Percentiles rank a stretch among this genome's conserved stretches.
Evolutionary conservation across 208 protist genomes (phyloP).

Genomic region (Leishmania major): DNA sequence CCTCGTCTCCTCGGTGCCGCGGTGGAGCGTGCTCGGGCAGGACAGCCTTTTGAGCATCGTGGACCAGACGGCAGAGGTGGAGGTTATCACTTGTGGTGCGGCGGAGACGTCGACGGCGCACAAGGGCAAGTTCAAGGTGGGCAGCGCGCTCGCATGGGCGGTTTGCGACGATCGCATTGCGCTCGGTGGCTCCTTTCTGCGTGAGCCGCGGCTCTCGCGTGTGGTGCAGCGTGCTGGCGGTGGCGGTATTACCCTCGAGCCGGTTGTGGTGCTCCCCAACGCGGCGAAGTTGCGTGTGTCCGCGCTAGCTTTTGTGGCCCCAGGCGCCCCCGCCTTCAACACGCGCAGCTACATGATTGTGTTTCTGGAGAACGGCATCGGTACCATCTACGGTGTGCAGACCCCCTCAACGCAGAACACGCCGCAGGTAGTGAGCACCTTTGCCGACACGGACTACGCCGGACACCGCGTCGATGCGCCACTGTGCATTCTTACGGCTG

Average conservation of each 20-base stretch:
- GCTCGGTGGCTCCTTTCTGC: slow-evolving; percentile 79
- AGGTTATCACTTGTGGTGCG: slow-evolving; percentile 47
- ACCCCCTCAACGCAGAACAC: slow-evolving; percentile 32
- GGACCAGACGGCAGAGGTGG: slow-evolving; percentile 62
- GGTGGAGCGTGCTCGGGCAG: slow-evolving; percentile 42
- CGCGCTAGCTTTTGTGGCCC: slow-evolving; percentile 51
- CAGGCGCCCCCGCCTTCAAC: slow-evolving; percentile 62
- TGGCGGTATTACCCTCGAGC: slow-evolving; percentile 20
- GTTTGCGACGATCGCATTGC: slow-evolving; percentile 43
- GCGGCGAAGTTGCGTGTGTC: slow-evolving; percentile 51
- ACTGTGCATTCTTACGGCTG: slow-evolving; percentile 48
- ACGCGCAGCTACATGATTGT: slow-evolving; percentile 66
- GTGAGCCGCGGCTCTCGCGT: slow-evolving; percentile 59
- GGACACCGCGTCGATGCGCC: slow-evolving; percentile 41
- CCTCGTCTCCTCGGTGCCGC: slow-evolving; percentile 67
- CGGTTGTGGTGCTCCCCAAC: slow-evolving; percentile 39
- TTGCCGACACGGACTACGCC: slow-evolving; percentile 63
- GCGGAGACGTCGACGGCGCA: slow-evolving; percentile 28
- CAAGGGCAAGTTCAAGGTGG: slow-evolving; percentile 80
- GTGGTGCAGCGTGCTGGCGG: slow-evolving; percentile 30
- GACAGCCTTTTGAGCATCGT: slow-evolving; percentile 57
- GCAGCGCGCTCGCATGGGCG: slow-evolving; percentile 69
- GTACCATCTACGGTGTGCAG: slow-evolving; percentile 57
- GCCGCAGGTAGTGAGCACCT: slow-evolving; percentile 45
- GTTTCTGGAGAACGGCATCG: slow-evolving; percentile 61